Evolutionary conservation across 2,329 filamentous ascomycete genomes (phyloP).

Genomic region (Ceratocystis variospora): DNA sequence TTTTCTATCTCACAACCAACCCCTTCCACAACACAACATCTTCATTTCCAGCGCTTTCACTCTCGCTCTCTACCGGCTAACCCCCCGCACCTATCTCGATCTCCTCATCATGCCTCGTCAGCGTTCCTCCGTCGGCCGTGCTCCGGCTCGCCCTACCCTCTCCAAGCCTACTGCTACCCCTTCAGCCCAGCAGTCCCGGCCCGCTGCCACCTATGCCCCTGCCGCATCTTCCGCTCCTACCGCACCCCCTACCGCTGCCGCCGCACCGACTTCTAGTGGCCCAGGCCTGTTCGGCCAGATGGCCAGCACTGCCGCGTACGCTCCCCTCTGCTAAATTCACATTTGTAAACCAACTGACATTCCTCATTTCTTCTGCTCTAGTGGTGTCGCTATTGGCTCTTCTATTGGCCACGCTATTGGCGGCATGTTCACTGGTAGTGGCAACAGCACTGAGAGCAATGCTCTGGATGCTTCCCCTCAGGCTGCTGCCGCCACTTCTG

Average conservation of each 20-base stretch:
- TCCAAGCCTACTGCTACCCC: slow-evolving; percentile 37
- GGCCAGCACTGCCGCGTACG: slow-evolving; percentile 94
- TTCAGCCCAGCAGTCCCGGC: slow-evolving; percentile 49
- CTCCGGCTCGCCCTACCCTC: slow-evolving; percentile 53
- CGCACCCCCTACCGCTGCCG: slow-evolving; percentile 33
- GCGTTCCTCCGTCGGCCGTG: slow-evolving; percentile 46
- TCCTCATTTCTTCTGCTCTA: slow-evolving; percentile 29
- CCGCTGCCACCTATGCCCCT: slow-evolving; percentile 51
- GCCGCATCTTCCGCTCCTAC: slow-evolving; percentile 36
- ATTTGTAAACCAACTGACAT: slow-evolving; percentile 12
- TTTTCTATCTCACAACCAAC: no score
- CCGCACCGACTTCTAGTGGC: slow-evolving; percentile 46
- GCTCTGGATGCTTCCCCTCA: slow-evolving; percentile 34
- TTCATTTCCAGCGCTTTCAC: slow-evolving; percentile 13
- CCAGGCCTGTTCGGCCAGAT: slow-evolving; percentile 91
- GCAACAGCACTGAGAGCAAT: slow-evolving; percentile 32
- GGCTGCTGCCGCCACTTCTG: slow-evolving; percentile 32
- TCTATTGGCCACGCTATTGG: slow-evolving; percentile 91
- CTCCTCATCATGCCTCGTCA: slow-evolving; percentile 58
- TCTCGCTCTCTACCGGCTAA: slow-evolving; percentile 13
- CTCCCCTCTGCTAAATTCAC: not conserved
- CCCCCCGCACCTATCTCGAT: not conserved
- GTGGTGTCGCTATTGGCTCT: slow-evolving; percentile 91
- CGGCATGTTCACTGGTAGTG: slow-evolving; percentile 70
- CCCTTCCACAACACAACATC: not conserved